Evolutionary conservation across 2,329 filamentous ascomycete genomes (phyloP), one percentile per base, ranked within the genome.

Genomic region (Penicillium vulpinum): DNA sequence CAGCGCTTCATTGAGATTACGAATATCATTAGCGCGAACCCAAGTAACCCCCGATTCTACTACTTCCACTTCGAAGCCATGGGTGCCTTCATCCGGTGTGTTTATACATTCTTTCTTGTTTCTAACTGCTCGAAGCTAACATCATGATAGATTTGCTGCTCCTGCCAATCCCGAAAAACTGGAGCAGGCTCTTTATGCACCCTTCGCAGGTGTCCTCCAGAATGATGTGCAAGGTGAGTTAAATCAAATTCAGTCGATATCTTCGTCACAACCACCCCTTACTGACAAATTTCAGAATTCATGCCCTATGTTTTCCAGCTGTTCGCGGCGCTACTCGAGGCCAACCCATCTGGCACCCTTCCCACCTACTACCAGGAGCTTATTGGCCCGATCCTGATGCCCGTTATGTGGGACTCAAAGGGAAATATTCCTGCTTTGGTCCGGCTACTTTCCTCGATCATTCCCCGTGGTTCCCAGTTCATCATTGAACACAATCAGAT

Each of bases 1-100:
- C 84, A 85, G 51, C 92, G 95, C 73, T 84, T 99, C 57, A 86
- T 96, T 69, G 88, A 84, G 59, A 97, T 99, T 67, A 96, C 92
- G 47, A 89, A 89, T 68, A 88, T 96, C 64, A 97, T 97, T 75
- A 89, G 92, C 70, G 85, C 89, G 66, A 99, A 99, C 75, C 94
- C 94, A 0, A 97, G 92, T 78, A 99, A 99, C 75, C 94, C 94
- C 2, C 86, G 91, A 13, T 99, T 99, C 78, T 97, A 97, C 78
- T 99, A 99, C 80, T 99, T 93, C 75, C 91, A 96, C 73, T 99
- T 99, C 62, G 94, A 99, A 78, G 90, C 91, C 3, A 80, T 99
- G 44, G 94, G 94, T 33, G 93, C 94, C 16, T 82, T 99, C 46
- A 90, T 97, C 54, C 86, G 88, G 71, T 85, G 73, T 64, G 76